These are phyloP conservation scores for Pisolithus marmoratus DNA, from an alignment of 768 basidiomycete species.

Conservation along the genomic window DNA sequence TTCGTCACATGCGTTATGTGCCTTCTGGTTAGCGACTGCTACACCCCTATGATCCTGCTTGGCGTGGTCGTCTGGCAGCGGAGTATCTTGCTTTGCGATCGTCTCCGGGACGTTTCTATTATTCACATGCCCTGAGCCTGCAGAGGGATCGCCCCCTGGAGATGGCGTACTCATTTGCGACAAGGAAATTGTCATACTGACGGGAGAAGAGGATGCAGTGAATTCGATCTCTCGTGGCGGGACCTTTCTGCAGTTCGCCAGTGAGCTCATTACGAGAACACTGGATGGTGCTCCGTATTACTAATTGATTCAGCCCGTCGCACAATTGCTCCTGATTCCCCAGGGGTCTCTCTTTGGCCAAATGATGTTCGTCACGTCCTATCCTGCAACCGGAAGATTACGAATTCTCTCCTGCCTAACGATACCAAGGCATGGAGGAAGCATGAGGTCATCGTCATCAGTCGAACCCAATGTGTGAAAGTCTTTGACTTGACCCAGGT, in stretches of 20 bases:
- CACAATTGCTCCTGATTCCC: conserved; percentile 32
- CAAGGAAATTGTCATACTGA: too few relatives aligned
- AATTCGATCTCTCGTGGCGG: conserved; percentile 24
- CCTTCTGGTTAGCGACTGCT: too few relatives aligned
- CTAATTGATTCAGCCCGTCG: conserved; percentile 30
- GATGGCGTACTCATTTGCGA: conserved; percentile 21
- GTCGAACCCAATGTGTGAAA: too few relatives aligned
- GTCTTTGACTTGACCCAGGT: too few relatives aligned
- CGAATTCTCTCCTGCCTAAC: too few relatives aligned
- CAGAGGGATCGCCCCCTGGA: conserved; percentile 15
- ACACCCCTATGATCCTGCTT: conserved; percentile 13
- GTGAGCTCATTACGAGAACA: conserved; percentile 21
- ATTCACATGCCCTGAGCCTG: conserved; percentile 10
- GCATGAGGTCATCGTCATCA: too few relatives aligned
- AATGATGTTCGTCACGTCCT: too few relatives aligned
- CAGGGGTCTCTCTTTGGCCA: too few relatives aligned
- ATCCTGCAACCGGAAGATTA: too few relatives aligned
- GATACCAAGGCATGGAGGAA: too few relatives aligned
- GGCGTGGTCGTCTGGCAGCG: conserved; percentile 28
- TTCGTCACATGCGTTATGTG: too few relatives aligned
- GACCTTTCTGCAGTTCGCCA: conserved; percentile 18
- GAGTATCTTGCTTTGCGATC: conserved; percentile 20
- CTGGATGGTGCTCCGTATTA: conserved; percentile 27
- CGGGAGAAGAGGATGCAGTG: conserved; percentile 23
- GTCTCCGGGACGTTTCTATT: conserved; percentile 21